A percentile compares a stretch with the other conserved stretches of the same genome.
phyloP scores from a whole-genome alignment of 192 early-diverging fungal genomes.

The Coemansia sp. region DNA sequence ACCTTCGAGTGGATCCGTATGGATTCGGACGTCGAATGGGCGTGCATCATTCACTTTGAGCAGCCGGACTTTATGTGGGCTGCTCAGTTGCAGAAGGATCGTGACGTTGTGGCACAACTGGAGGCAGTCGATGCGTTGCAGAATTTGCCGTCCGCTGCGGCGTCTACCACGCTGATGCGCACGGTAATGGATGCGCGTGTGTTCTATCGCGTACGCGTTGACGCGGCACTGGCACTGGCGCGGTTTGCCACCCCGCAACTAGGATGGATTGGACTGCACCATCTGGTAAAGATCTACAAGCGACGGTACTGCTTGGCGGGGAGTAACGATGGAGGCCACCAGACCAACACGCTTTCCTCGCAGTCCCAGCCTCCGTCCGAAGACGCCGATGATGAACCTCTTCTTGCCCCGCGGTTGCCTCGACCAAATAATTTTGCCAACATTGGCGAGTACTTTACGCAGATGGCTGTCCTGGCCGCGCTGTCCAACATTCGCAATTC shows the following conservation, averaged over 20 bases:
- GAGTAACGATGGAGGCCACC: background rate
- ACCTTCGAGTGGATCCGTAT: conserved; percentile 96
- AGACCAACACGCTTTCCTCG: background rate
- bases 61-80: conserved; percentile 97
- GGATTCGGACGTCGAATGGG: conserved; percentile 94
- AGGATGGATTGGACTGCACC: conserved; percentile 68
- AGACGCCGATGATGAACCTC: conserved; percentile 8
- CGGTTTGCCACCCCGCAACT: conserved; percentile 57
- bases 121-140: conserved; percentile 75
- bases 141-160: conserved; percentile 60
- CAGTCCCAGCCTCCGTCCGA: background rate
- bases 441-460: conserved; percentile 86
- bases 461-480: conserved; percentile 77
- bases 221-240: conserved; percentile 71
- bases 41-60: conserved; percentile 79
- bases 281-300: conserved; percentile 72
- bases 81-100: conserved; percentile 83
- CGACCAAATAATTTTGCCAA: conserved; percentile 87
- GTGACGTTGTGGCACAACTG: conserved; percentile 88
- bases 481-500: conserved; percentile 68
- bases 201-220: conserved; percentile 86
- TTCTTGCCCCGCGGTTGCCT: conserved; percentile 57
- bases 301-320: conserved; percentile 69
- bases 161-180: conserved; percentile 72
- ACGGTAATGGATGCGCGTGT: conserved; percentile 74